Percentiles rank a stretch among this genome's conserved stretches.
Evolutionary conservation across 805 yeast species (phyloP).

Genomic region (Hanseniaspora vineae): DNA sequence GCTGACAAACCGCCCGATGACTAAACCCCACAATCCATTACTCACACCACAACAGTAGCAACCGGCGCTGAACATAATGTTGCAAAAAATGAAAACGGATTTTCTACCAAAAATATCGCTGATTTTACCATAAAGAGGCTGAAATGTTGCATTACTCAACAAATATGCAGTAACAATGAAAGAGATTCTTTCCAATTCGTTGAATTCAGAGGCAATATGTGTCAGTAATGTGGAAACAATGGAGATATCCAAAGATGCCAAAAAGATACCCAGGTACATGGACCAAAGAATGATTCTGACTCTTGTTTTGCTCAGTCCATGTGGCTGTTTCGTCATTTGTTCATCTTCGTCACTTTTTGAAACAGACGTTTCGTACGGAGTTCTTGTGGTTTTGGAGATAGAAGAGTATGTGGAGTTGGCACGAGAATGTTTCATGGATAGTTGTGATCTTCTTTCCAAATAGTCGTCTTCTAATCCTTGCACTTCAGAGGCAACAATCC

Average conservation of each 20-base stretch:
- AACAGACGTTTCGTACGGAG: neutral
- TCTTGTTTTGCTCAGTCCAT: conserved; percentile 9
- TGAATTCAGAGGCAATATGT: conserved; percentile 55
- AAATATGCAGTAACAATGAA: conserved; percentile 68
- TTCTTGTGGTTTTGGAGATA: neutral
- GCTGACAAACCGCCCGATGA: conserved; percentile 49
- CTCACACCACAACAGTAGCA: conserved; percentile 43
- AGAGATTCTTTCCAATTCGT: conserved; percentile 47
- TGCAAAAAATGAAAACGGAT: conserved; percentile 36
- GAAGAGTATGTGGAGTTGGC: conserved; percentile 1
- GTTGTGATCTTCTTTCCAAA: conserved; percentile 2
- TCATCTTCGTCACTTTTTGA: neutral
- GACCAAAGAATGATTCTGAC: conserved; percentile 27
- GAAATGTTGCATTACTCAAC: conserved; percentile 57
- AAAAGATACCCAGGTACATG: conserved; percentile 35
- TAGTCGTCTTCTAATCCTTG: conserved; percentile 4
- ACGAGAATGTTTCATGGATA: conserved; percentile 1
- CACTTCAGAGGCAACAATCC: conserved; percentile 23
- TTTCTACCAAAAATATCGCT: conserved; percentile 65
- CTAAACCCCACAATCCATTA: conserved; percentile 32
- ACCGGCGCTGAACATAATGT: conserved; percentile 43
- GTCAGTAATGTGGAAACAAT: conserved; percentile 54
- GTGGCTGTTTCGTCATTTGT: neutral
- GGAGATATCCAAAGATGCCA: conserved; percentile 57
- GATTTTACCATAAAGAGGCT: conserved; percentile 58